These are phyloP conservation scores for Quercus suber DNA, from an alignment of 306 rosid genomes.

Conservation along the genomic window DNA sequence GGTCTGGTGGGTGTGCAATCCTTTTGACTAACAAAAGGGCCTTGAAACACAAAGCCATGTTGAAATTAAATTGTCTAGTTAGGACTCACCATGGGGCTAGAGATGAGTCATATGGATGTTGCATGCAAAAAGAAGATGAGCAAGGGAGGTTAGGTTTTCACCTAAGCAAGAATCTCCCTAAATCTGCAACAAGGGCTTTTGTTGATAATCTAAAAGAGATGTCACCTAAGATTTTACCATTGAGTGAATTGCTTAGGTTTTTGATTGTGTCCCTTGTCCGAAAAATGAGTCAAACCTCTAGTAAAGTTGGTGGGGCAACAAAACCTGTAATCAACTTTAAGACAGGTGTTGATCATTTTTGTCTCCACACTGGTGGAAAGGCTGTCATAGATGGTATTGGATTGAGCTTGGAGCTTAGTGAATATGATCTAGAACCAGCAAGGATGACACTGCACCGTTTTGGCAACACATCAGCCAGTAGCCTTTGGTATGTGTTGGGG, in stretches of 20 bases:
- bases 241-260: conserved; percentile 57
- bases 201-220: conserved; percentile 67
- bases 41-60: conserved; percentile 35
- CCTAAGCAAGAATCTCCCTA: conserved; percentile 67
- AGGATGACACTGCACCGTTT: conserved; percentile 92
- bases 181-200: conserved; percentile 83
- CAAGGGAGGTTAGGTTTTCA: conserved; percentile 58
- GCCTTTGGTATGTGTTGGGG: conserved; percentile 84
- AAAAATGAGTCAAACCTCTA: conserved; percentile 23
- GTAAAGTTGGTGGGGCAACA: background rate
- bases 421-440: conserved; percentile 78
- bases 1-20: conserved; percentile 69
- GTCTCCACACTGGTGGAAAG: conserved; percentile 85
- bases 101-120: conserved; percentile 71
- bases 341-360: conserved; percentile 76
- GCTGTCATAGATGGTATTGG: conserved; percentile 93
- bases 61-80: conserved; percentile 56
- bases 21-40: conserved; percentile 65
- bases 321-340: conserved; percentile 53
- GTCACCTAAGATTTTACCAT: conserved; percentile 67
- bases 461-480: conserved; percentile 85
- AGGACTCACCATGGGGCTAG: conserved; percentile 78
- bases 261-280: conserved; percentile 25
- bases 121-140: conserved; percentile 69
- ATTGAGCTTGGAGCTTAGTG: conserved; percentile 47